Conservation (phyloP, 2,329 filamentous ascomycete genomes). For the Plectosphaerella sp. region DNA sequence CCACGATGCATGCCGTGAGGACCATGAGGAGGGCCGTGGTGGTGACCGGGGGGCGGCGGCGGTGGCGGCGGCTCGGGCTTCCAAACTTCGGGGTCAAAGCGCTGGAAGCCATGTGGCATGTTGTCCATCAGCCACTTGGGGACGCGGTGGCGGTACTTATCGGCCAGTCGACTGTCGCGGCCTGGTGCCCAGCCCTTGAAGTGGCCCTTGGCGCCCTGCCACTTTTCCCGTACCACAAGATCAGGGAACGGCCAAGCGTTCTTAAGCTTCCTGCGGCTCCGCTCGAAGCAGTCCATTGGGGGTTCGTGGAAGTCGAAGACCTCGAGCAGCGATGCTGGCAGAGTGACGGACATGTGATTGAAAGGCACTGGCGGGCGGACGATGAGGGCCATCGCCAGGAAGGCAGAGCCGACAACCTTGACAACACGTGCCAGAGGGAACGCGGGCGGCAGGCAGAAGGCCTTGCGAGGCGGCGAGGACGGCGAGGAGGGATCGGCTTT, state of each 20-base stretch:
- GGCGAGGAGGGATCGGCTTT: neutral
- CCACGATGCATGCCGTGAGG: neutral
- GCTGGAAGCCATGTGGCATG: slow-evolving; percentile 21
- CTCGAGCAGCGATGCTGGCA: slow-evolving; percentile 23
- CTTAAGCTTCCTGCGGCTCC: neutral
- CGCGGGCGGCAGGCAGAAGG: no score
- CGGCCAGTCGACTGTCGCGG: slow-evolving; percentile 14
- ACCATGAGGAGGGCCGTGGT: neutral
- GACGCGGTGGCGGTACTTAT: slow-evolving; percentile 17
- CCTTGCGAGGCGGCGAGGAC: no score
- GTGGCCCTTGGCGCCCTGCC: slow-evolving; percentile 19
- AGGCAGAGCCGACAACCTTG: slow-evolving; percentile 12
- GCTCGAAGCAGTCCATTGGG: neutral
- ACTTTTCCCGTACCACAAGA: slow-evolving; percentile 17
- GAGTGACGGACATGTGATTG: slow-evolving; percentile 23
- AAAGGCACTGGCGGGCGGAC: slow-evolving; percentile 24
- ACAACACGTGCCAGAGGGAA: neutral
- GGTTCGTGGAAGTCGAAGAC: slow-evolving; percentile 13
- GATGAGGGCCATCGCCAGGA: slow-evolving; percentile 15
- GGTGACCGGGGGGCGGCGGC: neutral
- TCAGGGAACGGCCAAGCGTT: slow-evolving; percentile 25
- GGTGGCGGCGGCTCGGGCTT: neutral
- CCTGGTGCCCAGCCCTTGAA: slow-evolving; percentile 29
- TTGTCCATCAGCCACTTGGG: slow-evolving; percentile 22
- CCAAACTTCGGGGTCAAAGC: slow-evolving; percentile 17